Base-by-base conservation (phyloP, 257 asterid genomes). In the Lycium ferocissimum region DNA sequence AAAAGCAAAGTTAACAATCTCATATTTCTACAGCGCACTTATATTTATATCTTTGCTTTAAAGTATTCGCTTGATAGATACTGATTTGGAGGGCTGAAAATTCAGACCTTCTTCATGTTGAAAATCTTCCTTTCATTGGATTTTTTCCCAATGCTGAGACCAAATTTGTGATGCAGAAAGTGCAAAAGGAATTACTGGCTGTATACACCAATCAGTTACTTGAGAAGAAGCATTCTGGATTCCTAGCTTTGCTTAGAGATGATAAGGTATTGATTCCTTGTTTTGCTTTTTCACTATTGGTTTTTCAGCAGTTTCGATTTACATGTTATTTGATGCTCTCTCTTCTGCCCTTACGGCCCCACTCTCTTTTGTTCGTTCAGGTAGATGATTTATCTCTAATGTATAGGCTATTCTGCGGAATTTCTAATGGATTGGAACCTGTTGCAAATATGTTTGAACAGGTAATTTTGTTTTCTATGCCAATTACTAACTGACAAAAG, bases 171-270 rank as follows among this genome's bases (percentile, higher is more conserved):
- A 78, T 54, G 62, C 75, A 91, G 94, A 86, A 61, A 88, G 89
- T 86, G 70, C 87, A 80, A 84, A 3, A 85, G 14, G 91, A 93
- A 63, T 84, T 93, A 79, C 40, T 93, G 87, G 90, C 85, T 22
- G 58, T 59, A 49, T 72, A 87, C 78, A 49, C 88, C 53, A 85
- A 70, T 40, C 92, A 91, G 33, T 71, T 93, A 85, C 86, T 92
- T 69, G 92, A 90, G 81, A 92, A 92, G 89, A 92, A 92, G 85
- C 88, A 89, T 75, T 90, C 94, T 80, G 94, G 94, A 76, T 86
- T 89, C 58, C 88, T 83, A 79, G 89, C 85, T 17, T 84, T 91
- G 85, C 92, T 92, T 35, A 87, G 86, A 82, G 88, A 92, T 81
- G 92, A 90, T 56, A 93, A 90, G 93, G 95, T 90, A 85, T 40